Conservation (phyloP, 2,329 filamentous ascomycete genomes). For the Botryotinia narcissicola region DNA sequence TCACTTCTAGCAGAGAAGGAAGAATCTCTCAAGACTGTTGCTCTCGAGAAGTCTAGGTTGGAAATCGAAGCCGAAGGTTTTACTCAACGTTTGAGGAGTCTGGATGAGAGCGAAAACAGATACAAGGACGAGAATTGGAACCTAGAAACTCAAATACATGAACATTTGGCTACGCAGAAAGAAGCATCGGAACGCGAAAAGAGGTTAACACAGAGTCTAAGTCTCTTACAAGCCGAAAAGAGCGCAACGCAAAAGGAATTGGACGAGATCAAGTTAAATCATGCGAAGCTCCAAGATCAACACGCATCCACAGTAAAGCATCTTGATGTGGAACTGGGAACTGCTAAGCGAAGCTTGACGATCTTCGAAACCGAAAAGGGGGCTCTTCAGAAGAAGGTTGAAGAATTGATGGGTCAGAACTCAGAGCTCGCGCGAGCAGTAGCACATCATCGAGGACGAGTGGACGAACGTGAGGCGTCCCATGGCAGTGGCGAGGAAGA, state of each 20-base stretch:
- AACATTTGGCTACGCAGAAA: conserved; percentile 69
- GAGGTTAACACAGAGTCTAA: conserved; percentile 72
- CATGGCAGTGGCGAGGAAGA: conserved; percentile 60
- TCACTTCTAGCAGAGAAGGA: conserved; percentile 82
- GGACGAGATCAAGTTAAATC: conserved; percentile 79
- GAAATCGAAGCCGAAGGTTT: conserved; percentile 80
- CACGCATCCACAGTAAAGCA: conserved; percentile 73
- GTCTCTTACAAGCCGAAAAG: conserved; percentile 70
- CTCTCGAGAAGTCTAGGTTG: conserved; percentile 71
- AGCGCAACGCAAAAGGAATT: conserved; percentile 76
- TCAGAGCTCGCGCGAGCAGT: conserved; percentile 85
- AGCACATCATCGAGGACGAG: conserved; percentile 66
- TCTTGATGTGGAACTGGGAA: conserved; percentile 84
- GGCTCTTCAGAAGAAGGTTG: conserved; percentile 78
- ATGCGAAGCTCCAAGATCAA: conserved; percentile 79
- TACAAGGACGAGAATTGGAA: conserved; percentile 99
- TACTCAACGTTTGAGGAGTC: conserved; percentile 72
- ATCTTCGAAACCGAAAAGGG: conserved; percentile 75
- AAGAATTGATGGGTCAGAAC: conserved; percentile 85
- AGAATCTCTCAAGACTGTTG: conserved; percentile 73
- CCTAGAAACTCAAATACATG: conserved; percentile 87
- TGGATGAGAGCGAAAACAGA: conserved; percentile 91
- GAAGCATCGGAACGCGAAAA: conserved; percentile 81
- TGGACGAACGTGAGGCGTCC: conserved; percentile 62
- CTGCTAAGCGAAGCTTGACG: conserved; percentile 74